Base-by-base conservation (phyloP, 2,329 filamentous ascomycete genomes). In the Trichoderma oligosporum region DNA sequence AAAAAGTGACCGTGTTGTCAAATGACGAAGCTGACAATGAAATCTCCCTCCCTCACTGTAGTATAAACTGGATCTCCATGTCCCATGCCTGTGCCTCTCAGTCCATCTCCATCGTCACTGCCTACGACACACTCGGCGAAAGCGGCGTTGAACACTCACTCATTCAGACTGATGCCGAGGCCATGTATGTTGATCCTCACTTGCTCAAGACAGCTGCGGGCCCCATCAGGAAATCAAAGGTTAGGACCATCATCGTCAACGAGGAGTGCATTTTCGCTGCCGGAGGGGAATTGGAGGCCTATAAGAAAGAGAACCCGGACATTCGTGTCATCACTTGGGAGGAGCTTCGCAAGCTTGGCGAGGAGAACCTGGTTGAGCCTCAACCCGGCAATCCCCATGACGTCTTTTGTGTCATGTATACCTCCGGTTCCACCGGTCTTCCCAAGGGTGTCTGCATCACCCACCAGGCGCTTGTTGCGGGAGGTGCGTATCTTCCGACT, bases 71-170 rank as follows among this genome's bases (percentile, higher is more conserved):
- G 93, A 81, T 97, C 62, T 84, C 86, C 55, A 84, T 89, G 66
- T 88, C 92, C 45, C 90, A 95, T 70, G 82, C 75, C 42, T 78
- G 87, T 83, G 76, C 85, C 18, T 92, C 91, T 14, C 93, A 97
- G 74, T 92, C 89, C 42, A 84, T 97, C 71, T 85, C 89, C 59
- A 92, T 97, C 64, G 93, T 97, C 49, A 97, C 93, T 44, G 91
- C 92, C 49, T 97, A 97, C 74, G 92, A 97, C 72, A 96, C 91
- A 27, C 86, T 97, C 42, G 92, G 92, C 54, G 83, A 90, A 66
- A 84, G 86, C 61, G 92, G 91, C 45, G 82, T 97, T 61, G 85
- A 87, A 75, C 91, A 96, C 77, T 95, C 91, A 3, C 82, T 97
- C 62, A 79, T 85, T 20, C 89, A 96, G 74, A 94, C 91, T 53